phyloP scores from a whole-genome alignment of 257 asterid species.

The Penstemon eatonii region DNA sequence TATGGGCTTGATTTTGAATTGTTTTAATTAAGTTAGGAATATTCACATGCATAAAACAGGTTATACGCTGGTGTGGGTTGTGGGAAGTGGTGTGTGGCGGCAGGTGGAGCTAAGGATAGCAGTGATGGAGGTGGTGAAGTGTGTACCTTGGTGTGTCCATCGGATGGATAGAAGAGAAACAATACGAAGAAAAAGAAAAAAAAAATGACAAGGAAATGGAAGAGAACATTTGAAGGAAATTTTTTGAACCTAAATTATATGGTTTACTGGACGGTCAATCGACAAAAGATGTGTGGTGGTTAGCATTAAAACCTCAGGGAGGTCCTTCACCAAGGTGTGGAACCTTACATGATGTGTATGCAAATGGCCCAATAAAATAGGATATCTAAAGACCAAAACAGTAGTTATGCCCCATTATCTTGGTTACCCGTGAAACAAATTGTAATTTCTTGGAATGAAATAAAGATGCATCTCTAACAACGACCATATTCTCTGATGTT shows the following conservation, averaged over 20 bases:
- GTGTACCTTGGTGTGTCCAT: no score
- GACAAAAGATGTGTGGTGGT: background rate
- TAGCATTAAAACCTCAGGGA: background rate
- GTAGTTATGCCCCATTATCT: background rate
- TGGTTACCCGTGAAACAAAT: background rate
- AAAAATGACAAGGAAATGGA: no score
- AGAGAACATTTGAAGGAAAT: no score
- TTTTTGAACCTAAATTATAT: no score
- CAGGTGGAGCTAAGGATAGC: background rate
- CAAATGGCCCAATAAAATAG: background rate
- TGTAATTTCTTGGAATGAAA: slow-evolving; percentile 1
- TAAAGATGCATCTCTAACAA: background rate
- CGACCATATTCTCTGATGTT: slow-evolving; percentile 3
- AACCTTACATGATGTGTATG: background rate
- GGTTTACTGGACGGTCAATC: background rate
- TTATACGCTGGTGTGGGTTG: background rate
- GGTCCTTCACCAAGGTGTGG: background rate
- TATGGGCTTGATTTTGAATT: background rate
- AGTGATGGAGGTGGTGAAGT: background rate
- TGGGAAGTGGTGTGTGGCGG: background rate
- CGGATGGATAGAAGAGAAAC: no score
- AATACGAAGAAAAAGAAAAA: no score
- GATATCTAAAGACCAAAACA: background rate
- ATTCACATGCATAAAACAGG: background rate
- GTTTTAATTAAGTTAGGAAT: background rate